Evolutionary conservation across 2,329 filamentous ascomycete species (phyloP).

Genomic region (Talaromyces marneffei): DNA sequence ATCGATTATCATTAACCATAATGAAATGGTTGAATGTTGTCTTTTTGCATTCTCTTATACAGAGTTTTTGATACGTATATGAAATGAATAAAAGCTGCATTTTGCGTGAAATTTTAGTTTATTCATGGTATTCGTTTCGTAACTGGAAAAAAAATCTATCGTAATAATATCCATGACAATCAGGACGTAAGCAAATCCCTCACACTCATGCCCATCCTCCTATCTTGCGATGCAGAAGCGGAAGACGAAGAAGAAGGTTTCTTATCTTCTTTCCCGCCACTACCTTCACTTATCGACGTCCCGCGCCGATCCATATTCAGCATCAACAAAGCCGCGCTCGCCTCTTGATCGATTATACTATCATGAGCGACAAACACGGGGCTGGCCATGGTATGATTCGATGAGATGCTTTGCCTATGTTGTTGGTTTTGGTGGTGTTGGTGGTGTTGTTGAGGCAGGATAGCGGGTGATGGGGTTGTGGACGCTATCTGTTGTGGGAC

Average conservation of each 20-base stretch:
- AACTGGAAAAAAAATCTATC: neutral
- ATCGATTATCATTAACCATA: neutral
- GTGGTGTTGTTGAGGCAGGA: conserved; percentile 22
- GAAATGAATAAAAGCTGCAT: conserved; percentile 2
- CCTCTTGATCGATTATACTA: conserved; percentile 65
- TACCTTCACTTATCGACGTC: conserved; percentile 19
- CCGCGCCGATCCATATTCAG: conserved; percentile 70
- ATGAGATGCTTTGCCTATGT: conserved; percentile 33
- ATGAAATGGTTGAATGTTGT: neutral
- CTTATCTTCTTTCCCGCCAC: neutral
- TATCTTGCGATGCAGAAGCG: conserved; percentile 20
- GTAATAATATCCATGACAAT: too few species aligned
- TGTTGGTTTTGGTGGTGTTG: conserved; percentile 1
- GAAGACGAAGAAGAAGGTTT: neutral
- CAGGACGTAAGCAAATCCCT: conserved; percentile 50
- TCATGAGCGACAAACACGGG: conserved; percentile 27
- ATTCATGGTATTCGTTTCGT: neutral
- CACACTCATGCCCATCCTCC: conserved; percentile 50
- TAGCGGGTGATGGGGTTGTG: conserved; percentile 20
- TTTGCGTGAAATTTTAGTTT: neutral
- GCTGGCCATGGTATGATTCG: conserved; percentile 26
- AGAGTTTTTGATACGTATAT: neutral
- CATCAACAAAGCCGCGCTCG: conserved; percentile 82
- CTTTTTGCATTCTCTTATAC: neutral
- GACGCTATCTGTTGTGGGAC: conserved; percentile 16